Evolutionary conservation across 2,329 filamentous ascomycete species (phyloP).

Genomic region (Neonectria faginata): DNA sequence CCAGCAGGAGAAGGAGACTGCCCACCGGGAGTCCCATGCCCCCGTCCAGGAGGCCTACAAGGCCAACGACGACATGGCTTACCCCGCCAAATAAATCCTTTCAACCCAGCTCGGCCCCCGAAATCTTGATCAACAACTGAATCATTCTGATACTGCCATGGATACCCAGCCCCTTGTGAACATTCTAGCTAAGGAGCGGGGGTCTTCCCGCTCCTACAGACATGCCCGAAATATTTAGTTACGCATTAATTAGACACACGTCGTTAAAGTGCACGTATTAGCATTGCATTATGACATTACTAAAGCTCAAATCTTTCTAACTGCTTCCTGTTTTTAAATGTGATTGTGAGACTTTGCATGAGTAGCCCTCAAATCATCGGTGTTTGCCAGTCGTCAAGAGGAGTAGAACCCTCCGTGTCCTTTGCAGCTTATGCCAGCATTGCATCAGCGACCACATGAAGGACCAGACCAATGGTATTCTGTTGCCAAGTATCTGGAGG

Average conservation of each 20-base stretch:
- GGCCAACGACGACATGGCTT: constrained; percentile 38
- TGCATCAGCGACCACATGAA: too few species aligned
- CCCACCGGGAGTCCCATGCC: constrained; percentile 49
- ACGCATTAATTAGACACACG: constrained; percentile 23
- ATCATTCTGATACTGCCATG: constrained; percentile 25
- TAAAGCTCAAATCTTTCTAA: not conserved
- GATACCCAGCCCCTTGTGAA: constrained; percentile 35
- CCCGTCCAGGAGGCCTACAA: constrained; percentile 38
- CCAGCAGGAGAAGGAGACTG: constrained; percentile 62
- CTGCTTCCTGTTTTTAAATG: not conserved
- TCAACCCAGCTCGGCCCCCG: not conserved
- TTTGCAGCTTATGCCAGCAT: too few species aligned
- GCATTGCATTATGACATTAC: not conserved
- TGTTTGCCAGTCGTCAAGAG: too few species aligned
- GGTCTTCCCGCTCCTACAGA: not conserved
- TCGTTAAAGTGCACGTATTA: not conserved
- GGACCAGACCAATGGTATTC: too few species aligned
- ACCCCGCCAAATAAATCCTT: constrained; percentile 29
- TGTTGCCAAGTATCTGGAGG: too few species aligned
- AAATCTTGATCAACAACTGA: constrained; percentile 20
- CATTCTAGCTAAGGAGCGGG: not conserved
- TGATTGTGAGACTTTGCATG: not conserved
- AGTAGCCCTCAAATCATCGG: too few species aligned
- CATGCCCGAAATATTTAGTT: constrained; percentile 22
- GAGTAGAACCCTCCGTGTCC: too few species aligned